Base-by-base conservation (phyloP, 2,329 filamentous ascomycete species). In the Zymoseptoria crescenta region DNA sequence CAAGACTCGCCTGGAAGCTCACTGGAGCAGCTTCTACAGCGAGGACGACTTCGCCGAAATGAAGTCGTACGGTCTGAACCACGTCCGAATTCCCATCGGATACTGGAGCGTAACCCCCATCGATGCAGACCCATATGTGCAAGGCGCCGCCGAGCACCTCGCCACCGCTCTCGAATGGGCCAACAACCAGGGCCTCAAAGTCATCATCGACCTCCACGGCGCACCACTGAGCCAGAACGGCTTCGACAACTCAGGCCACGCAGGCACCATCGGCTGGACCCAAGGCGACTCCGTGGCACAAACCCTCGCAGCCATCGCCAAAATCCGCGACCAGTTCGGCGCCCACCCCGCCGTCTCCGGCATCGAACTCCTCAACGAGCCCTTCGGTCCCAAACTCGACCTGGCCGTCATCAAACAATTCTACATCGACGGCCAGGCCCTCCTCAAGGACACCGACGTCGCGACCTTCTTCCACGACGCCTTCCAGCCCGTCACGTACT, bases 161-260 rank as follows among this genome's bases (percentile, higher is more conserved):
- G 75, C 77, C 56, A 68, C 73, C 21, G 78, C 77, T 16, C 74
- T 81, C n/a, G 73, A 75, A 20, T 81, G 79, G 78, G 86, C 86
- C 9, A 73, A 79, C 59, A 73, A 69, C 51, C 76, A 80, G 51
- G 81, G 82, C 3, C 69, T 88, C 54, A 86, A 86, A 67, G 82
- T 88, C 49, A 80, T 87, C 73, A 79, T 89, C 65, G 86, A 89
- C 69, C 73, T 88, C 21, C 86, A 89, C 67, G 86, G 85, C 64
- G 82, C 83, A 30, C 81, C 83, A 19, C 79, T 80, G 6, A 85
- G 82, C 6, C 85, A 87, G 66, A 87, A 87, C 62, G 85, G 85
- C 3, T 87, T 87, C 68, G 85, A 87, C 72, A 87, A 87, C 73
- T 84, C 81, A 56, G 85, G 85, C 52, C 76, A 74, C 51, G 73